Base-by-base conservation (phyloP, 1,284 basidiomycete species). In the Salmacisia buchloeana region DNA sequence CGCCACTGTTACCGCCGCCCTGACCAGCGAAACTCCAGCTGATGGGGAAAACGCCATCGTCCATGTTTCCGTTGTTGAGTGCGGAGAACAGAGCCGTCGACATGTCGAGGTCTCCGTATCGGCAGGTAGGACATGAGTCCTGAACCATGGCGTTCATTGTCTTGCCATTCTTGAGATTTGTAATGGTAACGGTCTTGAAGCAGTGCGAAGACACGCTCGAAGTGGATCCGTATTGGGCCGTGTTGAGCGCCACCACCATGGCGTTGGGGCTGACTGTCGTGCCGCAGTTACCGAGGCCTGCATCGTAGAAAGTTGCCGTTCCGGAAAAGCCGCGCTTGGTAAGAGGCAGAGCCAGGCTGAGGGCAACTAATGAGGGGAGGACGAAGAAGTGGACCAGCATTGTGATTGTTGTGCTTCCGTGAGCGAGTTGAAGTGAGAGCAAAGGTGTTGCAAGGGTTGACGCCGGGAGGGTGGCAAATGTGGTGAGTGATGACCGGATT, bases 41-140 rank as follows among this genome's bases (percentile, higher is more conserved):
- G 68, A 77, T 77, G n/a, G 62, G 72, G 75, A 71, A 77, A 71
- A 63, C 68, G 67, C 75, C 75, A 27, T 57, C 64, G 64, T 72
- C 73, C 64, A 73, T 66, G 70, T 75, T 70, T 58, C 72, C 72
- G 64, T 74, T 70, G 62, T 69, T 68, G 21, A 77, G 71, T 33
- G 63, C 67, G 41, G 68, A 64, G 83, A 96, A 96, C 46, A 96
- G 85, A 59, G 86, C 84, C 12, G 80, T 77, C 27, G 89, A 89
- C 66, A 94, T 83, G 82, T 96, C 92, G 63, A 96, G 85, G 45
- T 85, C 89, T 38, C 85, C 86, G 46, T 80, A 84, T 2, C 86
- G 85, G 77, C 90, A 92, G 33, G 84, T 86, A 61, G 85, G 85
- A 79, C 89, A 91, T 85, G 69, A 83, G 79, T 91, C 90, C 73